phyloP scores from a whole-genome alignment of 495 filamentous ascomycete genomes.

The Hypoxylon cercidicola region DNA sequence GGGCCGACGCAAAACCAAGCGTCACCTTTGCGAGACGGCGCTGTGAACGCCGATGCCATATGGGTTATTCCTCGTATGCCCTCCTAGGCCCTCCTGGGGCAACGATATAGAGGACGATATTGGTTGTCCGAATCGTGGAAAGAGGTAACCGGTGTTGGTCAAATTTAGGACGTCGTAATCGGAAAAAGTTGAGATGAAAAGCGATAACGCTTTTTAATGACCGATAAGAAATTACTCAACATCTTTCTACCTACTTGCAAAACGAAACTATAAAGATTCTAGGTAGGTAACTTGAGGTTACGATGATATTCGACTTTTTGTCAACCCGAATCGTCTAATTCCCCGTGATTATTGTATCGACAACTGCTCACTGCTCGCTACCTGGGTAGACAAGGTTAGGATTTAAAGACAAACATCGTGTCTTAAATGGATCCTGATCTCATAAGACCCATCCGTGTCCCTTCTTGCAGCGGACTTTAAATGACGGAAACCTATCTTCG shows the following conservation, averaged over 20 bases:
- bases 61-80: neutral
- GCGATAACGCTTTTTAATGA: slow-evolving; percentile 11
- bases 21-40: slow-evolving; percentile 43
- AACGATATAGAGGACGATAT: neutral
- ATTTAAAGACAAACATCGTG: too few species aligned
- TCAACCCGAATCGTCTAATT: too few species aligned
- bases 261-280: too few species aligned
- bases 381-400: too few species aligned
- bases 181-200: slow-evolving; percentile 13
- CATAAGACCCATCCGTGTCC: neutral
- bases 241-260: neutral
- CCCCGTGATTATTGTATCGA: too few species aligned
- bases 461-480: neutral
- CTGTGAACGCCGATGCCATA: slow-evolving; percentile 43
- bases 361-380: too few species aligned
- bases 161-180: neutral
- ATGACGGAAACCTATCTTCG: neutral
- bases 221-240: slow-evolving; percentile 26
- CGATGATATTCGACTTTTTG: too few species aligned
- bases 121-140: neutral
- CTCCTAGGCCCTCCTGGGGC: slow-evolving; percentile 2
- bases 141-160: neutral
- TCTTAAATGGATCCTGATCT: neutral
- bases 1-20: slow-evolving; percentile 60
- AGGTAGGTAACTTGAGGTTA: too few species aligned